Evolutionary conservation across 202 grass and related monocot species (phyloP), one percentile per base, ranked within the genome.

Genomic region (Zizania palustris): DNA sequence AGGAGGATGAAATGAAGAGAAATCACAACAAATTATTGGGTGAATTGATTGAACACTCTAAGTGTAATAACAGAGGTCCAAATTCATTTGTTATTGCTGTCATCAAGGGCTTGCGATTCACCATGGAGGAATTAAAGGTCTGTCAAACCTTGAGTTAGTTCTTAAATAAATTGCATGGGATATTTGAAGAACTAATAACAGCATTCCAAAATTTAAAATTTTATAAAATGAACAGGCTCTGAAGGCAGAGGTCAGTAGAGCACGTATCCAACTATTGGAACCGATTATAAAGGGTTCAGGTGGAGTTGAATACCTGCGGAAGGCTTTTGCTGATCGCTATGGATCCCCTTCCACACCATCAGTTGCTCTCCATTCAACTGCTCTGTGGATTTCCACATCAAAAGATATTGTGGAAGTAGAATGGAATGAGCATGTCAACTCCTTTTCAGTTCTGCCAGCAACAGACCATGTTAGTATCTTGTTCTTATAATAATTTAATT

Each of bases 61-160:
- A 77, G 72, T 94, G 80, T 41, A 55, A 79, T 46, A 71, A 73
- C 21, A 46, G 12, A 58, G 71, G 18, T 65, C 64, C 69, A 63
- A 82, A 76, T 60, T 85, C 91, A 80, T 98, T 90, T 69, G 16
- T 92, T 48, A 54, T 88, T 78, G 87, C 83, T 66, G 75, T 86
- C 48, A 84, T 90, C 41, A 94, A 95, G 77, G 95, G 89, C 40
- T 76, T 98, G 78, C 87, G 83, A 21, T 98, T 95, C 83, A 89
- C 85, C 80, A 90, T 94, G 74, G 89, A 85, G 72, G 87, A 92
- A 57, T 83, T 98, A 83, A 82, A 98, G 95, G 95, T 98, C 55
- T 40, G 6, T 54, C 59, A 44, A 12, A 50, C 40, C 64, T 75
- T 65, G 33, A 80, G 42, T 39, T 68, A 70, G 19, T 54, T 80